Evolutionary conservation across 2,329 filamentous ascomycete genomes (phyloP).

Genomic region (Botryosphaeria dothidea): DNA sequence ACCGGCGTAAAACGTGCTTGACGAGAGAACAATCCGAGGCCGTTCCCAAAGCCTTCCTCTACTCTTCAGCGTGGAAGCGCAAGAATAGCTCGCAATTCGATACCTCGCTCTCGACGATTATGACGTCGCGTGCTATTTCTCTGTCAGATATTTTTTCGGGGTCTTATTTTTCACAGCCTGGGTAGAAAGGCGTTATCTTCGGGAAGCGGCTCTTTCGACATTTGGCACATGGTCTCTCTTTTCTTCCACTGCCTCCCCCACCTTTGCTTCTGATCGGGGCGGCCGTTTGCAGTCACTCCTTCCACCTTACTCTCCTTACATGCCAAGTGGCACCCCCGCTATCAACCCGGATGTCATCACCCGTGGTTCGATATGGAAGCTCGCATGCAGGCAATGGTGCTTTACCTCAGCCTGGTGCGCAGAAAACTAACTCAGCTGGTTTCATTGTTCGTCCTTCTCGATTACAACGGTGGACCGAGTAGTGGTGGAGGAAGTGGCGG

Average conservation of each 20-base stretch:
- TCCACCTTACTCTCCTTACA: slow-evolving; percentile 13
- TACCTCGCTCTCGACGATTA: slow-evolving; percentile 18
- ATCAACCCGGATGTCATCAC: slow-evolving; percentile 14
- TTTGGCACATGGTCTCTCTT: slow-evolving; percentile 18
- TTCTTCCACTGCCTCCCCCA: not conserved
- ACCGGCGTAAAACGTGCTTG: slow-evolving; percentile 13
- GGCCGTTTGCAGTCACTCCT: slow-evolving; percentile 1
- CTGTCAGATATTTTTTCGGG: slow-evolving; percentile 19
- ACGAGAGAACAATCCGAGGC: slow-evolving; percentile 11
- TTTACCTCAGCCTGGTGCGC: slow-evolving; percentile 7
- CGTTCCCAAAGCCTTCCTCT: not conserved
- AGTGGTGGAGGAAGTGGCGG: slow-evolving; percentile 19
- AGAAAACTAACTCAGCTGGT: slow-evolving; percentile 17
- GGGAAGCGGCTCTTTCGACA: slow-evolving; percentile 17
- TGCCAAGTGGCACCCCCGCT: slow-evolving; percentile 6
- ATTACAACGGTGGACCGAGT: slow-evolving; percentile 14
- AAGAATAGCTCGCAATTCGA: slow-evolving; percentile 8
- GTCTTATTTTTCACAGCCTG: slow-evolving; percentile 14
- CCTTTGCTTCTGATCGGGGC: slow-evolving; percentile 4
- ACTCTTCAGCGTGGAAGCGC: not conserved
- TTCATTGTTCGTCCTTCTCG: slow-evolving; percentile 1
- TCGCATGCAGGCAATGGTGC: slow-evolving; percentile 2
- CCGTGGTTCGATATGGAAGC: slow-evolving; percentile 16
- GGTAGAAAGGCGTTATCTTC: slow-evolving; percentile 16
- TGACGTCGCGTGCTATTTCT: slow-evolving; percentile 19